A percentile compares a stretch with the other conserved stretches of the same genome.
Conservation (phyloP, 257 asterid genomes). For the Anisodus acutangulus region DNA sequence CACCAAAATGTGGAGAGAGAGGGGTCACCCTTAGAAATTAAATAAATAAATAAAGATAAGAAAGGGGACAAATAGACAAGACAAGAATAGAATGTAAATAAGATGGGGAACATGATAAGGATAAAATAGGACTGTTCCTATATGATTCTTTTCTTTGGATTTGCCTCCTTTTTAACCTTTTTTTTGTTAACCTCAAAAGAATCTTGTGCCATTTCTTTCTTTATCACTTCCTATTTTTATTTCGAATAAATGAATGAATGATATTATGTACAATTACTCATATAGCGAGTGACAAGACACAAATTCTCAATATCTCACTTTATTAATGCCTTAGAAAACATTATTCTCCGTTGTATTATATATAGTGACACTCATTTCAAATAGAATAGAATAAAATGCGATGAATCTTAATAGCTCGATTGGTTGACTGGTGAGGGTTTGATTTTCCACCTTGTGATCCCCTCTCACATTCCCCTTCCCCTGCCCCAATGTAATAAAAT, state of each 20-base stretch:
- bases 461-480: too few relatives aligned
- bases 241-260: not conserved
- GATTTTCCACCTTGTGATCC: too few relatives aligned
- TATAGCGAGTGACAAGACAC: not conserved
- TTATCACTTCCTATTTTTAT: not conserved
- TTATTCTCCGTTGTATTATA: too few relatives aligned
- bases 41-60: not conserved
- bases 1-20: not conserved
- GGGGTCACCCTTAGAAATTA: not conserved
- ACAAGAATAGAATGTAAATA: conserved; percentile 45
- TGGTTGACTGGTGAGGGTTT: too few relatives aligned
- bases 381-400: too few relatives aligned
- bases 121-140: conserved; percentile 10
- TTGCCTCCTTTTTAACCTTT: not conserved
- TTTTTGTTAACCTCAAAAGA: not conserved
- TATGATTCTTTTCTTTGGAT: not conserved
- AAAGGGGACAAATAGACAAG: conserved; percentile 47
- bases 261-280: not conserved
- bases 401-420: too few relatives aligned
- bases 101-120: conserved; percentile 47
- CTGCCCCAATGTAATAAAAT: too few relatives aligned
- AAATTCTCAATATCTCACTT: not conserved
- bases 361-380: too few relatives aligned
- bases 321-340: not conserved
- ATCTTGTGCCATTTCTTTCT: not conserved